Base-by-base conservation (phyloP, 2,329 filamentous ascomycete species). In the Colletotrichum sp. region DNA sequence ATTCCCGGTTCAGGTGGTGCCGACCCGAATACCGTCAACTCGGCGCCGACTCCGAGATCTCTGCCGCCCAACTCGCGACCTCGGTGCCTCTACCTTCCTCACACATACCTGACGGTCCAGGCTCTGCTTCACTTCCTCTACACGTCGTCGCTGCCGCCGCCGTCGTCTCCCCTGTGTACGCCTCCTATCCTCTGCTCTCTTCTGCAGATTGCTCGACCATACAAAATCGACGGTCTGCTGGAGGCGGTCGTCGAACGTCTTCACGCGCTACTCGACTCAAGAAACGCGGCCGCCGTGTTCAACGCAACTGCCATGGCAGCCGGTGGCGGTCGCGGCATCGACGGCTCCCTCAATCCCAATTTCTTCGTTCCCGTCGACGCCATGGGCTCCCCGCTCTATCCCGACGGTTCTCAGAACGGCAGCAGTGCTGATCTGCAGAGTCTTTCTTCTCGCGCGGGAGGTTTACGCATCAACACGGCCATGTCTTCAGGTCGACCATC, bases 291-390 rank as follows among this genome's bases (percentile, higher is more conserved):
- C 0, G 97, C 97, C 7, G 96, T 99, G 0, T 99, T 99, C 88
- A 99, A 99, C 79, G 97, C 97, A 0, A 97, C 96, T 0, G 97
- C 97, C 69, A 99, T 99, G 97, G 97, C 96, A 1, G 97, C 97
- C 2, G 97, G 97, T 13, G 96, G 97, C 30, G 97, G 97, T 1
- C 92, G 96, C 64, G 95, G 95, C 64, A 95, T 96, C 32, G 93
- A 94, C 69, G 95, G 89, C 48, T 88, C 87, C 2, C 84, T 92
- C 34, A 92, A 92, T 79, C 92, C 92, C 73, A 92, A 93, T 80
- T 92, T 90, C 82, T 92, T 90, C 79, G 88, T 91, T 7, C 85
- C 88, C 8, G 79, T 87, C 28, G 89, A 90, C 43, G 84, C 83
- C 2, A 82, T 89, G 14, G 81, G 79, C 26, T 84, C 83, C 52